Base-by-base conservation (phyloP, 306 rosid species). In the Cicer yamashitae region DNA sequence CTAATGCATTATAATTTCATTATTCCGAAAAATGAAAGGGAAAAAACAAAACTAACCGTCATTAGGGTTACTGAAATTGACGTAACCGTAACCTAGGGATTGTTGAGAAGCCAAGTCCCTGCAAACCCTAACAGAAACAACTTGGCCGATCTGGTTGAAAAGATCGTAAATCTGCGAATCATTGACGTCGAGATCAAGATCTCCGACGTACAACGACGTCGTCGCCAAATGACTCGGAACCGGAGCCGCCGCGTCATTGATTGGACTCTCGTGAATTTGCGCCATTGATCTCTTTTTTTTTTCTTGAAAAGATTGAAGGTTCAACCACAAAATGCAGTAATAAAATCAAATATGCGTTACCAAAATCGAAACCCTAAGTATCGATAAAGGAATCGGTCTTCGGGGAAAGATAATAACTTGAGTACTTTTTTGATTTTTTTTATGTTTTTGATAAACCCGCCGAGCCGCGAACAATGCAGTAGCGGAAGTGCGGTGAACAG, bases 11-110 rank as follows among this genome's bases (percentile, higher is more conserved):
- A 7, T 6, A 37, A 4, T 6, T 53, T 78, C 10, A 45, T 6
- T 17, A 13, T 20, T 41, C 1, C 1, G 2, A 8, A 12, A 58
- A 47, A 12, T 0, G 8, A 53, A 12, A 4, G 0, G 4, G 13
- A 14, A 17, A 47, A 3, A 11, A 18, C 1, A 14, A 61, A 37
- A 79, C 89, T n/a, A 46, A 87, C 91, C 96, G 45, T 87, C 93
- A 38, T 77, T 89, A 34, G 90, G 78, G 77, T 73, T 87, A 75
- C 74, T 82, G 74, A 63, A 91, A 79, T 89, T 89, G 47, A 91
- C 93, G 73, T 91, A 91, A 30, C 93, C 93, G 14, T 91, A 88
- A 63, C 96, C 96, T 0, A 91, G 89, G 30, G 94, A 91, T 45
- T 91, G 84, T 13, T 87, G 87, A 9, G 89, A 86, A 38, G 83